Evolutionary conservation across 2,329 filamentous ascomycete species (phyloP).

Genomic region (Thyridium curvatum): DNA sequence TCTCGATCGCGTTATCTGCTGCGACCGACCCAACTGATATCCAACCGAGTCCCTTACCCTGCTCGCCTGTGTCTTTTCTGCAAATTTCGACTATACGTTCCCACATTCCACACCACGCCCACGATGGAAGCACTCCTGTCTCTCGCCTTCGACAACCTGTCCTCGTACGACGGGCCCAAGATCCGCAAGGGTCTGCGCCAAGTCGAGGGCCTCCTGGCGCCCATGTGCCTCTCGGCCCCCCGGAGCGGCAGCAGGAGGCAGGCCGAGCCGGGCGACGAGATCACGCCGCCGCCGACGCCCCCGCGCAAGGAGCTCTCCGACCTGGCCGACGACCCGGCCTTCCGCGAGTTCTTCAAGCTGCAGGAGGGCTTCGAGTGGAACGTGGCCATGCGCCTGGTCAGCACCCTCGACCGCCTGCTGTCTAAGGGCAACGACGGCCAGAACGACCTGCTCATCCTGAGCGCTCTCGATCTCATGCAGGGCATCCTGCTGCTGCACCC

Average conservation of each 20-base stretch:
- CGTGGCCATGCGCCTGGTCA: conserved; percentile 78
- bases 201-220: conserved; percentile 87
- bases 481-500: conserved; percentile 84
- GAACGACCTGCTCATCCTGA: conserved; percentile 83
- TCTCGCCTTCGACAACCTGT: conserved; percentile 92
- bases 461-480: conserved; percentile 82
- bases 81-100: not conserved
- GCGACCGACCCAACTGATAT: not conserved
- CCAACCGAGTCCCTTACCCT: not conserved
- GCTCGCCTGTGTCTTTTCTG: not conserved
- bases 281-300: conserved; percentile 22
- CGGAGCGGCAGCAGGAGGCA: conserved; percentile 10
- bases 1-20: not conserved
- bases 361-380: conserved; percentile 99
- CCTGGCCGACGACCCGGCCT: conserved; percentile 76
- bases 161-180: conserved; percentile 83
- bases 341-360: conserved; percentile 91
- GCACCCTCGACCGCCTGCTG: conserved; percentile 78
- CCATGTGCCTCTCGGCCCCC: conserved; percentile 73
- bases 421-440: conserved; percentile 76
- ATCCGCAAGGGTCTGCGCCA: conserved; percentile 91
- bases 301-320: conserved; percentile 59
- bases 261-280: conserved; percentile 8
- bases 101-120: conserved; percentile 6
- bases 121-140: conserved; percentile 87